These are phyloP conservation scores for Fusarium sp. DNA, from an alignment of 2,329 filamentous ascomycete species.

Conservation along the genomic window DNA sequence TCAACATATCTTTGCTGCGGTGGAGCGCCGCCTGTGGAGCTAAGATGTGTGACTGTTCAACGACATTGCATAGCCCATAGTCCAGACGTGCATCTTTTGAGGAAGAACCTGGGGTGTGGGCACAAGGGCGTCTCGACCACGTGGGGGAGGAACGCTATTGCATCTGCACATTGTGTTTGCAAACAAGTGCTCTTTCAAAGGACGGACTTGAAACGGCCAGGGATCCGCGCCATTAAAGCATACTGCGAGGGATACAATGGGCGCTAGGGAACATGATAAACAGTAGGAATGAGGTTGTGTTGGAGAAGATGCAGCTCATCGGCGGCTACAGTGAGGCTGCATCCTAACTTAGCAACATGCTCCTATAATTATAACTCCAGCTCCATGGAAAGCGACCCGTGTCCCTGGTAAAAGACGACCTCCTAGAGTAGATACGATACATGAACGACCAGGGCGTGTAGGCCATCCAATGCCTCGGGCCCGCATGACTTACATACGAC, in stretches of 20 bases:
- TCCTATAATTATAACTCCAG: constrained; percentile 29
- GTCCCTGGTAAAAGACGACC: background rate
- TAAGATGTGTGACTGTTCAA: constrained; percentile 20
- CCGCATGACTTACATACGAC: constrained; percentile 12
- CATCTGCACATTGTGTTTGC: constrained; percentile 3
- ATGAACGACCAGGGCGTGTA: constrained; percentile 20
- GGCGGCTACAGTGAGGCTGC: constrained; percentile 50
- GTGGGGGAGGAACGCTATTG: constrained; percentile 8
- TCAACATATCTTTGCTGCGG: background rate
- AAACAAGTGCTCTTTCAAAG: background rate
- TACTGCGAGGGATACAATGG: constrained; percentile 15
- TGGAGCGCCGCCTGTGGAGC: constrained; percentile 25
- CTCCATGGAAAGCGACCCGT: background rate
- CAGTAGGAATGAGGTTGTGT: constrained; percentile 29
- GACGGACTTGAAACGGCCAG: constrained; percentile 7
- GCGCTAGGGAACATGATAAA: constrained; percentile 24
- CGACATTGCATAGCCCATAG: constrained; percentile 22
- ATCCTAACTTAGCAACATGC: constrained; percentile 50
- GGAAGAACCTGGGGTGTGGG: background rate
- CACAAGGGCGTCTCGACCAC: constrained; percentile 12
- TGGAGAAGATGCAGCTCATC: constrained; percentile 45
- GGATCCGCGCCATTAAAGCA: background rate
- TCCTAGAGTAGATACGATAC: constrained; percentile 2
- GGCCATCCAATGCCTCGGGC: constrained; percentile 7
- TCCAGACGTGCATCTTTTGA: constrained; percentile 7